Conservation (phyloP, 441 rosid genomes). For the Adansonia grandidieri region DNA sequence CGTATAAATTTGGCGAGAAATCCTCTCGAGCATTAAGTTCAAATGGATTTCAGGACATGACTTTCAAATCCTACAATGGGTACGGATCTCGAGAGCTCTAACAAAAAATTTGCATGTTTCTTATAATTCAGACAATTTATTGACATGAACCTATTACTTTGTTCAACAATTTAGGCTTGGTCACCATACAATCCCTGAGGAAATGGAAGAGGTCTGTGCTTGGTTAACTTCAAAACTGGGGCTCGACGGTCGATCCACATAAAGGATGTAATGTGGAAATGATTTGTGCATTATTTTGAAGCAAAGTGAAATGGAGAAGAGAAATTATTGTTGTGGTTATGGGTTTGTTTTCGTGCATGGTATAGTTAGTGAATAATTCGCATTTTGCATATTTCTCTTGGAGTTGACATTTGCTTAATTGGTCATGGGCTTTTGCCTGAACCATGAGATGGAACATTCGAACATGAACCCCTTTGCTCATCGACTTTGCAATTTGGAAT, state of each 20-base stretch:
- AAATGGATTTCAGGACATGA: slow-evolving; percentile 62
- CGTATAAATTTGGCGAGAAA: slow-evolving; percentile 81
- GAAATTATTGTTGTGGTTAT: slow-evolving; percentile 20
- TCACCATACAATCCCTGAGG: slow-evolving; percentile 84
- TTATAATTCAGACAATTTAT: not conserved
- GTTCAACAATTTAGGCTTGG: slow-evolving; percentile 60
- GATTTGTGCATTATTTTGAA: slow-evolving; percentile 16
- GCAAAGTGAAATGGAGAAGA: slow-evolving; percentile 3
- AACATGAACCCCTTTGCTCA: slow-evolving; percentile 15
- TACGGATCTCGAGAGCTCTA: slow-evolving; percentile 28
- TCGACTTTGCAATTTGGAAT: slow-evolving; percentile 23
- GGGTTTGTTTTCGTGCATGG: not conserved
- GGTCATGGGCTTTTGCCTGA: slow-evolving; percentile 8
- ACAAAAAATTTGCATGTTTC: not conserved
- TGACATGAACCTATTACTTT: not conserved
- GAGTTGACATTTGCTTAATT: slow-evolving; percentile 9
- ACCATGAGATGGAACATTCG: slow-evolving; percentile 19
- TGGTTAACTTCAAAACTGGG: slow-evolving; percentile 74
- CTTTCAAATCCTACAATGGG: slow-evolving; percentile 79
- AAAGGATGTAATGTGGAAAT: slow-evolving; percentile 18
- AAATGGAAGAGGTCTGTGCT: slow-evolving; percentile 78
- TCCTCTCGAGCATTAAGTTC: slow-evolving; percentile 61
- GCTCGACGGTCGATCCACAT: slow-evolving; percentile 55
- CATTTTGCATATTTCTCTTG: slow-evolving; percentile 21
- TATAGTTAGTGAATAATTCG: slow-evolving; percentile 18